Base-by-base conservation (phyloP, 129 eudicot species). In the Mikania micrantha region DNA sequence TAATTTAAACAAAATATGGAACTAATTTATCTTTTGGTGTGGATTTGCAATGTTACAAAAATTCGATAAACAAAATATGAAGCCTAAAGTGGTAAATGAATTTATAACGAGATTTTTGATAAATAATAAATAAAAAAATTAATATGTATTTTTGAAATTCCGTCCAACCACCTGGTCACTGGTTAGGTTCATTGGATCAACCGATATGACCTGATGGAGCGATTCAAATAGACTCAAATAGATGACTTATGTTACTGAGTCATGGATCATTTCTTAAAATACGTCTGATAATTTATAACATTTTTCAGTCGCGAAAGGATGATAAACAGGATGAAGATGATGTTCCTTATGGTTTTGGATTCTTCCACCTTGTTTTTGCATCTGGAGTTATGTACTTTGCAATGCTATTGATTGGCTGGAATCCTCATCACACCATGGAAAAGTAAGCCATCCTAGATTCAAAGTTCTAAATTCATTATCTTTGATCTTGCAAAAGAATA, bases 381-480 rank as follows among this genome's bases (percentile, higher is more conserved):
- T 86, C 96, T 4, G 96, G 96, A 71, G 81, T 87, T 8, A 89
- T 89, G 96, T 89, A 89, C 72, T 86, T 81, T 64, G 96, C 96
- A 11, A 89, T 89, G 96, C 77, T 89, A 15, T 56, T 89, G 29
- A 89, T 86, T 62, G 88, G 96, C 36, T 89, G 96, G 96, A 86
- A 69, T 53, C 59, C 86, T 60, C 78, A 89, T 72, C 96, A 89
- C 74, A 47, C 84, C 63, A 86, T 82, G 88, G 69, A 83, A 77
- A 89, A 77, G 96, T 85, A 81, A 78, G 91, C 67, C 47, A 40
- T 60, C 32, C 25, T 48, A 3, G 6, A 32, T 32, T 32, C 36
- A 32, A 3, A 32, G 6, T 3, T 32, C 4, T 32, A 0, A 32
- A 9, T 38, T 38, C 62, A 29, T 11, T 16, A 65, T 58, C 13